These are phyloP conservation scores for Aegilops umbellulata DNA, from an alignment of 176 grass and related monocot species.

Conservation along the genomic window DNA sequence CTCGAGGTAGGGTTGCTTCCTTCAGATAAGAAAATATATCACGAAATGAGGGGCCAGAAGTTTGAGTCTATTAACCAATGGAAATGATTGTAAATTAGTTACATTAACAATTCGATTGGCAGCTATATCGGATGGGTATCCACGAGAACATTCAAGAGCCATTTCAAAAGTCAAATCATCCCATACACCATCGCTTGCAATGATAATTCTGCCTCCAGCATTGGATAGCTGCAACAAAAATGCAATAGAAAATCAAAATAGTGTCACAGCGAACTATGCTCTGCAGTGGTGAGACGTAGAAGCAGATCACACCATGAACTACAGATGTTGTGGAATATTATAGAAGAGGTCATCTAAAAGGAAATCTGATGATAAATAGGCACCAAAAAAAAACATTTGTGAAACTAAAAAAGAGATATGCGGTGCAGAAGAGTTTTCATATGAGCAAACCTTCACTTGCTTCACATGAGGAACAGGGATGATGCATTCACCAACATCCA, in stretches of 20 bases:
- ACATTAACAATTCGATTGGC: constrained; percentile 93
- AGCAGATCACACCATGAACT: background rate
- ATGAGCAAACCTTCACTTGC: constrained; percentile 89
- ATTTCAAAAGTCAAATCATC: constrained; percentile 84
- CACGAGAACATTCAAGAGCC: constrained; percentile 71
- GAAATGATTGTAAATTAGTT: constrained; percentile 18
- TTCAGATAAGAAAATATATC: constrained; percentile 33
- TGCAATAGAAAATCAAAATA: constrained; percentile 22
- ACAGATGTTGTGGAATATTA: background rate
- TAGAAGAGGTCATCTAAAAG: background rate
- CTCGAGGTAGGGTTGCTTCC: constrained; percentile 77
- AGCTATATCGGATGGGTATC: constrained; percentile 59
- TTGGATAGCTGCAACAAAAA: constrained; percentile 71
- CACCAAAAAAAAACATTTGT: background rate
- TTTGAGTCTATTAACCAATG: constrained; percentile 14
- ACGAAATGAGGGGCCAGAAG: constrained; percentile 12
- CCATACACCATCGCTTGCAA: constrained; percentile 97
- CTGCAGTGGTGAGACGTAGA: background rate
- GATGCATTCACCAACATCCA: constrained; percentile 94
- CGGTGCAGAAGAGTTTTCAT: constrained; percentile 20
- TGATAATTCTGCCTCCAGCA: constrained; percentile 82
- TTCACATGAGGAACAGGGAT: constrained; percentile 94
- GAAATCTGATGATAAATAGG: background rate
- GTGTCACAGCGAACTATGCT: background rate
- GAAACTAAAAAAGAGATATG: background rate